Conservation (phyloP, 805 yeast species). For the Wickerhamomyces chaumierensis region DNA sequence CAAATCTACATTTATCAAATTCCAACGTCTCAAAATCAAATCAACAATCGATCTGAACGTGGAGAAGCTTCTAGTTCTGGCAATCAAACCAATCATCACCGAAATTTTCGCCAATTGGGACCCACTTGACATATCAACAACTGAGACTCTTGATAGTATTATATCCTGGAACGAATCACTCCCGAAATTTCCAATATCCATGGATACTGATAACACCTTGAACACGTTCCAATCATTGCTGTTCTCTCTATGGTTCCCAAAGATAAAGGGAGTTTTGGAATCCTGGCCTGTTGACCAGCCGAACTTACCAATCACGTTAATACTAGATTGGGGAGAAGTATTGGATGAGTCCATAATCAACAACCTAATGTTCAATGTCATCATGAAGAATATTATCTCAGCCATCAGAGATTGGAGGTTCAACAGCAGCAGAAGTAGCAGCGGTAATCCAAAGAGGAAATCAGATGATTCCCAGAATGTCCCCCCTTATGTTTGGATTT, state of each 20-base stretch:
- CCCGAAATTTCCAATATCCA: slow-evolving; percentile 3
- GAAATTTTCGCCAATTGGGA: slow-evolving; percentile 24
- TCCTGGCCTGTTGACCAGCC: slow-evolving; percentile 31
- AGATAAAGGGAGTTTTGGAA: slow-evolving; percentile 18
- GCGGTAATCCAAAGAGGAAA: background rate
- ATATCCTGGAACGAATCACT: slow-evolving; percentile 17
- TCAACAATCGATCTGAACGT: slow-evolving; percentile 3
- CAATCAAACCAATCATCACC: slow-evolving; percentile 13
- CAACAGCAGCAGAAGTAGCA: background rate
- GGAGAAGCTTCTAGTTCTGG: slow-evolving; percentile 10
- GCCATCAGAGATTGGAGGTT: slow-evolving; percentile 27
- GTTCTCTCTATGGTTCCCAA: slow-evolving; percentile 24
- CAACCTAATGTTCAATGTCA: slow-evolving; percentile 18
- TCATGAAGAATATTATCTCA: slow-evolving; percentile 27
- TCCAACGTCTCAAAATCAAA: too few relatives aligned
- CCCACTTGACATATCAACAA: slow-evolving; percentile 22
- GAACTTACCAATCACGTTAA: slow-evolving; percentile 24
- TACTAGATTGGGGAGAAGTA: slow-evolving; percentile 31
- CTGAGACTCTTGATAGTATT: slow-evolving; percentile 20
- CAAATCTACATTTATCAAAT: too few relatives aligned
- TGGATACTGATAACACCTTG: slow-evolving; percentile 5
- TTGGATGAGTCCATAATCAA: slow-evolving; percentile 21
- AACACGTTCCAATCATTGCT: slow-evolving; percentile 26
- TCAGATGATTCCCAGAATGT: background rate
- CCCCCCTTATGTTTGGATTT: slow-evolving; percentile 22